Base-by-base conservation (phyloP, 2,329 filamentous ascomycete species). In the Calonectria pseudoturangicola region DNA sequence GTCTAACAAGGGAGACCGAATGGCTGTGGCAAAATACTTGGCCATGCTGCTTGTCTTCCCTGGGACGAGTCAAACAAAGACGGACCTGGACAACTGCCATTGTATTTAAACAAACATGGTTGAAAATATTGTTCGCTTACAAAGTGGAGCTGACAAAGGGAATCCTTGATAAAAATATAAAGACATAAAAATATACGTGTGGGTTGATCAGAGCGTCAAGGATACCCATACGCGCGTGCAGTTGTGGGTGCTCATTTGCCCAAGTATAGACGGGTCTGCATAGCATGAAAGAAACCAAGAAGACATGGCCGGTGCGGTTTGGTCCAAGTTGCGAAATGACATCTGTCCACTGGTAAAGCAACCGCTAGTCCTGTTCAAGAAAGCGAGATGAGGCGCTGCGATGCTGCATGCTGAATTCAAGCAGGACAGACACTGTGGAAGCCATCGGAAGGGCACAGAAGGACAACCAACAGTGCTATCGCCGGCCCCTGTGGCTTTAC, bases 401-500 rank as follows among this genome's bases (percentile, higher is more conserved):
- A 21, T 18, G 27, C 28, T 36, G 33, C 33, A 45, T 54, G 25
- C 5, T 27, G 63, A 71, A 50, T 50, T 25, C 56, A 62, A 68
- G 21, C 21, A 54, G 25, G 36, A 51, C 15, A 36, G 72, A 48
- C 15, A 36, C 13, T 5, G 73, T 78, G 66, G 77, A 79, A 79
- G 50, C 72, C 21, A 41, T 65, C 64, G 70, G 77, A 79, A 79
- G 72, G 54, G 33, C 43, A 66, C 56, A 77, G 76, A 36, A 33
- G 30, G 30, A 33, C 79, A 76, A 79, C 74, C 79, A 76, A 79
- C 74, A 71, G 76, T 72, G 75, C 74, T 65, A 77, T 77, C 25
- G 48, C 47, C 41, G 36, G 10, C 39, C 21, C 7, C 18, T 39
- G 18, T 16, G 51, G 33, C 18, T 25, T 25, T 58, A 10, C 30